These are phyloP conservation scores for Coemansia sp. DNA, from an alignment of 192 early-diverging fungal genomes.

Conservation along the genomic window DNA sequence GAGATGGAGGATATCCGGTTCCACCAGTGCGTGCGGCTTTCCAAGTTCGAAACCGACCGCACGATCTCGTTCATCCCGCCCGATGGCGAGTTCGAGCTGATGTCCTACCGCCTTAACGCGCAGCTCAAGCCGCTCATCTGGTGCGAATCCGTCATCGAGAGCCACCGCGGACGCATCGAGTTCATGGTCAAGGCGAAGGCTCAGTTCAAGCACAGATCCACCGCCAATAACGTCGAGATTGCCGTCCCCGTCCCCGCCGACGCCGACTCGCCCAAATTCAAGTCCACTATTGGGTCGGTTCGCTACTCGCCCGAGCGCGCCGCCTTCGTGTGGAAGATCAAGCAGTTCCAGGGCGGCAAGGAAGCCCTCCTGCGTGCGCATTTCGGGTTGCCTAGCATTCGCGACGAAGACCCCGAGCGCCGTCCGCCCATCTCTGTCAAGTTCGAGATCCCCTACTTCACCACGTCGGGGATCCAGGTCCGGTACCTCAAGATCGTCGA, in stretches of 20 bases:
- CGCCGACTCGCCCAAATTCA: conserved; percentile 96
- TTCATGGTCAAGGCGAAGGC: conserved; percentile 96
- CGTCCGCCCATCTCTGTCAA: conserved; percentile 81
- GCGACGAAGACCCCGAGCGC: conserved; percentile 80
- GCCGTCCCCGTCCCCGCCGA: conserved; percentile 97
- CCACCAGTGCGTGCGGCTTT: conserved; percentile 88
- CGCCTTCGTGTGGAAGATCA: conserved; percentile 96
- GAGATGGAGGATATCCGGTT: conserved; percentile 93
- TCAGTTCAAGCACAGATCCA: conserved; percentile 96
- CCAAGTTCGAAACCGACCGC: conserved; percentile 83
- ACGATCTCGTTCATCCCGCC: conserved; percentile 89
- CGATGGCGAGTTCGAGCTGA: conserved; percentile 90
- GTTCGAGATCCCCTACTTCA: conserved; percentile 91
- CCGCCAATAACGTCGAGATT: conserved; percentile 98
- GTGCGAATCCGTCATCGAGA: conserved; percentile 83
- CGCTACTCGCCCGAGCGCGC: conserved; percentile 92
- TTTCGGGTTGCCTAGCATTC: conserved; percentile 82
- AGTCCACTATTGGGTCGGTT: conserved; percentile 84
- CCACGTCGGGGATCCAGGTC: conserved; percentile 87
- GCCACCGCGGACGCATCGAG: conserved; percentile 90
- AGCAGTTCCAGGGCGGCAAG: conserved; percentile 97
- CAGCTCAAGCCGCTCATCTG: conserved; percentile 82
- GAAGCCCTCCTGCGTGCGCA: conserved; percentile 90
- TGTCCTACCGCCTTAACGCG: conserved; percentile 86
- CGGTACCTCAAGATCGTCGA: conserved; percentile 90